These are phyloP conservation scores for Fusarium citri DNA, from an alignment of 2,329 filamentous ascomycete genomes.

Conservation along the genomic window DNA sequence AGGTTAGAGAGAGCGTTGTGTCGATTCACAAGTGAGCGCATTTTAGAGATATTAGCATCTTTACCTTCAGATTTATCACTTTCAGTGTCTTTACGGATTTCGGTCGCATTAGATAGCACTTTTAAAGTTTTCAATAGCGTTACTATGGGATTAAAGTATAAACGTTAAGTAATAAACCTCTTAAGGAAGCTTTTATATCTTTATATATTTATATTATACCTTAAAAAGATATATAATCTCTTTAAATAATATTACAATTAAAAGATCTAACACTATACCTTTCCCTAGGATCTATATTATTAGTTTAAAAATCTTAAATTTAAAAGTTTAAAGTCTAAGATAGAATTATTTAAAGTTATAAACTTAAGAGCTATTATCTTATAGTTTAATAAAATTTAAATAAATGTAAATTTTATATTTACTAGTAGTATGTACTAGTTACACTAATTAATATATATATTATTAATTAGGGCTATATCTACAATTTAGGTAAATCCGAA, in stretches of 20 bases:
- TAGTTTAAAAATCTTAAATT: background rate
- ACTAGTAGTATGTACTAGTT: too few species aligned
- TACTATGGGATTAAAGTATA: constrained; percentile 10
- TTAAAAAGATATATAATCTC: background rate
- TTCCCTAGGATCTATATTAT: background rate
- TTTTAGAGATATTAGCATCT: background rate
- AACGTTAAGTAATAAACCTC: constrained; percentile 9
- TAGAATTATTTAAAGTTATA: background rate
- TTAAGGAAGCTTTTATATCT: background rate
- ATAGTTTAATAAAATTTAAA: background rate
- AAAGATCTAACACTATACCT: background rate
- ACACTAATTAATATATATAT: too few species aligned
- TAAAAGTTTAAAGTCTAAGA: background rate
- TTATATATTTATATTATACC: background rate
- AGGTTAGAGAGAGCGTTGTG: background rate
- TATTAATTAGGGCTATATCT: constrained; percentile 54
- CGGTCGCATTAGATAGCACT: background rate
- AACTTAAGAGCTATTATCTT: background rate
- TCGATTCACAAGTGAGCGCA: constrained; percentile 6
- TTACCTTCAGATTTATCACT: constrained; percentile 1
- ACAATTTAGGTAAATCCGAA: constrained; percentile 67
- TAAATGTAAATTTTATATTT: background rate
- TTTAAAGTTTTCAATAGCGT: background rate
- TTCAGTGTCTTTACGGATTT: background rate
- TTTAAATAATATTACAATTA: background rate